Evolutionary conservation across 106 monocot species (phyloP).

Genomic region (Alisma plantagoaquatica): DNA sequence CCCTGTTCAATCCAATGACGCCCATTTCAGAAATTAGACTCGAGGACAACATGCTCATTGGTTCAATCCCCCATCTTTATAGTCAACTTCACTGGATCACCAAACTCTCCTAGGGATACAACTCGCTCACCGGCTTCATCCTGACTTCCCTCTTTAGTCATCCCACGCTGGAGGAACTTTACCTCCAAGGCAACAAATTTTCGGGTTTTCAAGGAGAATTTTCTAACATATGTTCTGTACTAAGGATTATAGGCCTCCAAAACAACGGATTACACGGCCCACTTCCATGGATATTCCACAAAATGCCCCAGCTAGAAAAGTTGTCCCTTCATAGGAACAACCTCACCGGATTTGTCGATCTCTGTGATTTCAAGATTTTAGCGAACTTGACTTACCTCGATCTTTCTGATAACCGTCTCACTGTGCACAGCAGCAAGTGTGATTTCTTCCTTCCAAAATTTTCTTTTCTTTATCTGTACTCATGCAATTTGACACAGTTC

Average conservation of each 20-base stretch:
- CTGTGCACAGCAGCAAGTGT: slow-evolving; percentile 8
- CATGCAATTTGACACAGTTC: slow-evolving; percentile 39
- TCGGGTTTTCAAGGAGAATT: slow-evolving; percentile 15
- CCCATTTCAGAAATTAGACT: no score
- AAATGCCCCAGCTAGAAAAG: slow-evolving; percentile 17
- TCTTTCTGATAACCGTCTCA: slow-evolving; percentile 43
- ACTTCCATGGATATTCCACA: slow-evolving; percentile 30
- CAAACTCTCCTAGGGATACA: no score
- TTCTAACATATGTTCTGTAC: slow-evolving; percentile 6
- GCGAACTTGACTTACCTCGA: slow-evolving; percentile 35
- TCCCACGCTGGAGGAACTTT: slow-evolving; percentile 27
- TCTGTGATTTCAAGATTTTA: slow-evolving; percentile 18
- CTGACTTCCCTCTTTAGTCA: slow-evolving; percentile 30
- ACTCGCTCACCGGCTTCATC: slow-evolving; percentile 35
- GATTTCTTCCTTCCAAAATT: slow-evolving; percentile 23
- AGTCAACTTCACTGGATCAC: no score
- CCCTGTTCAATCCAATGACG: no score
- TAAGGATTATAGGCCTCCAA: slow-evolving; percentile 31
- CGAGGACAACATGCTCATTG: no score
- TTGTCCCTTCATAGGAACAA: slow-evolving; percentile 32
- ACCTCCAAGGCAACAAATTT: slow-evolving; percentile 28
- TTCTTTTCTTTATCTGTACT: slow-evolving; percentile 22
- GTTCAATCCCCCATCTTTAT: no score
- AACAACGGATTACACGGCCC: slow-evolving; percentile 33
- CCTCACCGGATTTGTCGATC: slow-evolving; percentile 37